Base-by-base conservation (phyloP, 768 basidiomycete genomes). In the Termitomyces eurrhizus region DNA sequence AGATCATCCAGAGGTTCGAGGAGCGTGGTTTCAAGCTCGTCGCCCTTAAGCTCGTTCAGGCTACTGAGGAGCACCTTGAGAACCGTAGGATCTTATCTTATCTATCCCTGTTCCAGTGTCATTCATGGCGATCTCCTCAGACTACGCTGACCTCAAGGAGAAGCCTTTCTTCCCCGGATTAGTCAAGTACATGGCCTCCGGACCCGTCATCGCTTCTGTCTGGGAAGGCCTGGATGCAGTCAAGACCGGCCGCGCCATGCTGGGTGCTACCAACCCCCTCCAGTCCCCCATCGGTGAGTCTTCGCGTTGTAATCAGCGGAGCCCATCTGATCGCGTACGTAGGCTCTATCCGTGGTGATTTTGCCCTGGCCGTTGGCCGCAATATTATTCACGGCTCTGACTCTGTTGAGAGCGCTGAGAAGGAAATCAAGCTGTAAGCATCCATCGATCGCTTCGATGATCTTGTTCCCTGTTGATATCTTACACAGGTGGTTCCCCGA, bases 311-410 rank as follows among this genome's bases (percentile, higher is more conserved):
- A n/a, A 51, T 60, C 42, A 56, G 29, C 45, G 11, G 56, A 36
- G 46, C 36, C 37, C 32, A n/a, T 29, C 59, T 63, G 57, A 64
- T 63, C 37, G 33, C 33, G 55, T 57, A 49, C 52, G 49, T 41
- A 93, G 92, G 93, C 62, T 91, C 95, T 64, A 98, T 98, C 80
- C 93, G 95, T 75, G 95, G 94, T 60, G 95, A 97, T 80, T 97
- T 83, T 77, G 89, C 88, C 68, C 89, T 98, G 68, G 92, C 94
- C 67, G 90, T 95, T 67, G 96, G 95, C 61, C 92, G 93, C 69
- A 96, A 95, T 82, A 90, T 94, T 74, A 92, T 90, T 80, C 92
- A 95, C 72, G 92, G 93, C 60, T 93, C 92, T 55, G 93, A 94
- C 77, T 82, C 90, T 57, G 89, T 93, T 65, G 92, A 93, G 75